A percentile compares a stretch with the other conserved stretches of the same genome.
Evolutionary conservation across 352 stramenopile species (phyloP).

Genomic region (Halophytophthora batemanensis): DNA sequence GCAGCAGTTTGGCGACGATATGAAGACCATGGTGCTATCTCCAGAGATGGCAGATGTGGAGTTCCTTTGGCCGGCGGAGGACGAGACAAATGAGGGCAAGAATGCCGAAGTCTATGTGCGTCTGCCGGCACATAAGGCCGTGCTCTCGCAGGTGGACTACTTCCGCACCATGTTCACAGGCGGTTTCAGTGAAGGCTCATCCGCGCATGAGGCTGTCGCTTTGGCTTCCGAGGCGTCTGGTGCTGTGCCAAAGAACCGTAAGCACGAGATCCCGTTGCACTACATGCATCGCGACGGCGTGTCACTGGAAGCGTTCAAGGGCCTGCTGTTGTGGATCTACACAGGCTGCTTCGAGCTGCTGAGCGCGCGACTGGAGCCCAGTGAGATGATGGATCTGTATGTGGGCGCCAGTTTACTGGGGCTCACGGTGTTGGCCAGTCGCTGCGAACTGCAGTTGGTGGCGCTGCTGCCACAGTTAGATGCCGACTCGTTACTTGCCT

Average conservation of each 20-base stretch:
- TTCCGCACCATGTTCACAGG: conserved; percentile 81
- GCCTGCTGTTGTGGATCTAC: conserved; percentile 68
- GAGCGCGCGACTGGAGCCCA: conserved; percentile 38
- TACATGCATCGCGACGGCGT: conserved; percentile 76
- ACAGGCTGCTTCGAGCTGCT: conserved; percentile 54
- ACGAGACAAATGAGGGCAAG: conserved; percentile 16
- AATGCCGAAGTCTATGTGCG: conserved; percentile 24
- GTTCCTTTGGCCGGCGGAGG: conserved; percentile 68
- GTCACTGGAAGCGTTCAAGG: conserved; percentile 59
- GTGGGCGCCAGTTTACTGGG: conserved; percentile 58
- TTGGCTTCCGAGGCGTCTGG: background rate
- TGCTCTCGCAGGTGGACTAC: conserved; percentile 77
- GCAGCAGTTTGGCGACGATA: conserved; percentile 51
- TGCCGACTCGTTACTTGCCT: conserved; percentile 43
- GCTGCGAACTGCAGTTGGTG: conserved; percentile 64
- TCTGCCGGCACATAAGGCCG: conserved; percentile 63
- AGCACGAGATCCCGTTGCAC: conserved; percentile 63
- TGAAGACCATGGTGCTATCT: conserved; percentile 45
- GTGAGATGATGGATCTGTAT: conserved; percentile 71
- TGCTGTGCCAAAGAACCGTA: background rate
- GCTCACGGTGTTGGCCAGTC: conserved; percentile 45
- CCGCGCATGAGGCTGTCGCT: conserved; percentile 4
- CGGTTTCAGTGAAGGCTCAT: conserved; percentile 70
- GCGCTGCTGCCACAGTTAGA: conserved; percentile 49
- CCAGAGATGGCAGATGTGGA: conserved; percentile 57